Conservation (phyloP, 1,284 basidiomycete species). For the Coniferiporia weirii region DNA sequence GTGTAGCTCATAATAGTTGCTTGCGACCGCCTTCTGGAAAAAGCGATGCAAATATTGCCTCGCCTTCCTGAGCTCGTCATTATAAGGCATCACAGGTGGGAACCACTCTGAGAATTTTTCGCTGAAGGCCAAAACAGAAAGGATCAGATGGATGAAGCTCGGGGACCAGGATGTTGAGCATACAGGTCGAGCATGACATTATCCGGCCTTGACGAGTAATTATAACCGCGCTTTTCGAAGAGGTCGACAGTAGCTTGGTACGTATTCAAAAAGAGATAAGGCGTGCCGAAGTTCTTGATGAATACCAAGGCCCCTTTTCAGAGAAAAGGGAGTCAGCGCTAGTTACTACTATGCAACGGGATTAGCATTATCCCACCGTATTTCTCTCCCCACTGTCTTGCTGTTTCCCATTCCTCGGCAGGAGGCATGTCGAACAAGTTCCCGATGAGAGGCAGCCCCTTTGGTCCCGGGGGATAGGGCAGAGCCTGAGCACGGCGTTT, state of each 20-base stretch:
- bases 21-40: neutral
- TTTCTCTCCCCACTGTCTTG: constrained; percentile 18
- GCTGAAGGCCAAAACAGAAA: neutral
- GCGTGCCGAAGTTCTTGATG: constrained; percentile 21
- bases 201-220: constrained; percentile 23
- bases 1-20: neutral
- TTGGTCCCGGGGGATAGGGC: constrained; percentile 17
- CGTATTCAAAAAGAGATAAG: constrained; percentile 23
- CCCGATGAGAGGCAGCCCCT: constrained; percentile 19
- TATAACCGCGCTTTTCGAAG: constrained; percentile 21
- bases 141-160: too few relatives aligned
- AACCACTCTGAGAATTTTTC: neutral
- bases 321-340: neutral
- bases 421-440: constrained; percentile 20
- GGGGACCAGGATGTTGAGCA: neutral
- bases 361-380: constrained; percentile 15
- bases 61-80: constrained; percentile 1
- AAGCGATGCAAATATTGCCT: constrained; percentile 5
- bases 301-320: constrained; percentile 22
- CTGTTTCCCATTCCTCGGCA: constrained; percentile 15
- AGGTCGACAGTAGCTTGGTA: constrained; percentile 22
- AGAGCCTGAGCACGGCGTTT: neutral
- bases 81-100: constrained; percentile 3
- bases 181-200: constrained; percentile 14
- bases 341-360: neutral